Percentiles rank a stretch among this genome's conserved stretches.
Conservation (phyloP, 768 basidiomycete species). For the Russula virescens region DNA sequence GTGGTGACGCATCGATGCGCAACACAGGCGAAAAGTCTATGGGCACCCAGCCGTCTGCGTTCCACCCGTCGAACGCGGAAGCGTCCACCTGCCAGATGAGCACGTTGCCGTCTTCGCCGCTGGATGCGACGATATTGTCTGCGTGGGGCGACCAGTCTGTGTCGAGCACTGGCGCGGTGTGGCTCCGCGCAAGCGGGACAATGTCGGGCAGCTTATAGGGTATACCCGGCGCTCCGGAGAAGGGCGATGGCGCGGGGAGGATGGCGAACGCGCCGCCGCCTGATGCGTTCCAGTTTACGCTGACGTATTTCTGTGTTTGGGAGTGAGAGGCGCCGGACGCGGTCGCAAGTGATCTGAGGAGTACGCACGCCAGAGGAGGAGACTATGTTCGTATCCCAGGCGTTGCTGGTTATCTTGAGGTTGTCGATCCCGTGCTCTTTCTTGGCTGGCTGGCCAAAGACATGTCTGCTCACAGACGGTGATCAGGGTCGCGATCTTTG, state of each 20-base stretch:
- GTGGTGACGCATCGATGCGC: constrained; percentile 68
- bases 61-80: constrained; percentile 75
- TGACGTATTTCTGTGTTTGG: constrained; percentile 51
- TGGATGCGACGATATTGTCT: constrained; percentile 85
- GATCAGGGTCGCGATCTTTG: constrained; percentile 3
- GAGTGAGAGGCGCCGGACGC: not conserved
- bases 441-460: constrained; percentile 85
- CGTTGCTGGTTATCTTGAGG: constrained; percentile 78
- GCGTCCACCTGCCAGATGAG: constrained; percentile 84
- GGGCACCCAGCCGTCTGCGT: constrained; percentile 73
- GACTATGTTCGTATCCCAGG: constrained; percentile 95
- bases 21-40: constrained; percentile 82
- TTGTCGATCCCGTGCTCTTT: constrained; percentile 80
- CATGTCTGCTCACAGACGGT: constrained; percentile 61
- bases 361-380: constrained; percentile 70
- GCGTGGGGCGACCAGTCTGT: constrained; percentile 96
- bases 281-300: constrained; percentile 90
- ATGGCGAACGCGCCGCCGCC: constrained; percentile 95
- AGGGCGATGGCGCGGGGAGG: constrained; percentile 77
- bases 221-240: constrained; percentile 47
- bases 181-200: constrained; percentile 84
- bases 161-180: constrained; percentile 82
- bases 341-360: constrained; percentile 1
- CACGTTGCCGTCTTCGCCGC: constrained; percentile 90
- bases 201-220: constrained; percentile 85